A percentile compares a stretch with the other conserved stretches of the same genome.
phyloP scores from a whole-genome alignment of 371 early-diverging fungal species.

The Mucor lusitanicus region DNA sequence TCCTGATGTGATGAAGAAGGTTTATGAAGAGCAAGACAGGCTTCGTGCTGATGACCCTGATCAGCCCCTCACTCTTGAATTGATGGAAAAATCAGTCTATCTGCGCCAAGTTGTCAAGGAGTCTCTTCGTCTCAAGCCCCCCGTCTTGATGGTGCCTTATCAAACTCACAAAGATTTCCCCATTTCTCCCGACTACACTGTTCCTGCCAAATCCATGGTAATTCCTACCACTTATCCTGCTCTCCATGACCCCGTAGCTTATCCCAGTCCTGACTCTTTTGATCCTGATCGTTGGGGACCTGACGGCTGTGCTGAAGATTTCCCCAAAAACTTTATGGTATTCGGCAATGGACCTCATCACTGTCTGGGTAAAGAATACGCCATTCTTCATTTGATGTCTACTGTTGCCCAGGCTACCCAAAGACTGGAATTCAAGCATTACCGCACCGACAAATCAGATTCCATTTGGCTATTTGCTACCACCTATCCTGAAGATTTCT shows the following conservation, averaged over 20 bases:
- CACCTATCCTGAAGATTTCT: conserved; percentile 24
- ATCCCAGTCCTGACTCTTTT: conserved; percentile 44
- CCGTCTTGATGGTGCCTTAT: conserved; percentile 28
- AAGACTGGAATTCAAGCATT: conserved; percentile 41
- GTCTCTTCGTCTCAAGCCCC: conserved; percentile 22
- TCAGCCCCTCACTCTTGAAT: conserved; percentile 16
- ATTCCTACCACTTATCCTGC: conserved; percentile 51
- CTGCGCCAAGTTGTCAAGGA: conserved; percentile 31
- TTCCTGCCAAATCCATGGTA: conserved; percentile 31
- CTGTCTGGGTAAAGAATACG: conserved; percentile 49
- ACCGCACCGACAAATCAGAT: conserved; percentile 27
- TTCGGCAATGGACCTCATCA: conserved; percentile 49
- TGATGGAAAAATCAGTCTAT: conserved; percentile 21
- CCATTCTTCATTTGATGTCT: conserved; percentile 44
- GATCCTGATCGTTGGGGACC: conserved; percentile 49
- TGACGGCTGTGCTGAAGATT: conserved; percentile 34
- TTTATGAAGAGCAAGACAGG: conserved; percentile 22
- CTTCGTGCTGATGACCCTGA: conserved; percentile 17
- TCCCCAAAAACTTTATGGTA: conserved; percentile 48
- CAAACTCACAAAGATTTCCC: conserved; percentile 18
- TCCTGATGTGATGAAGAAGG: conserved; percentile 25
- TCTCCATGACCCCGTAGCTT: conserved; percentile 42
- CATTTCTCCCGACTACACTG: conserved; percentile 13
- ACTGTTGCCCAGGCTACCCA: conserved; percentile 43
- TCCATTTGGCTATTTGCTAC: conserved; percentile 23